These are phyloP conservation scores for Yarrowia bubula DNA, from an alignment of 805 yeast species.

Conservation along the genomic window DNA sequence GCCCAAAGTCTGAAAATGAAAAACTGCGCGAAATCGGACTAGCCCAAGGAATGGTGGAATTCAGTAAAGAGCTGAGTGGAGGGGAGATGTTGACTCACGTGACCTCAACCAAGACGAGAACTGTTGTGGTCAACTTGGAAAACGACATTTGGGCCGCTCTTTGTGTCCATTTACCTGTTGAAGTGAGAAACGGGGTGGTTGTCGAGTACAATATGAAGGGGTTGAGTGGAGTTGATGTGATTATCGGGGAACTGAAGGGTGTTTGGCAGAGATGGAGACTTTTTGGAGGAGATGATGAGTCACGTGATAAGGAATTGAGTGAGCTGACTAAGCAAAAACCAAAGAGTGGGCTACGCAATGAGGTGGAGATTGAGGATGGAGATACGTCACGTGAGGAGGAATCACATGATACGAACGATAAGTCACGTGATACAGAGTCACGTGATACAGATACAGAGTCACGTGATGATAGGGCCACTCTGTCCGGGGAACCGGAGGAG, in stretches of 20 bases:
- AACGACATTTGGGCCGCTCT: slow-evolving; percentile 40
- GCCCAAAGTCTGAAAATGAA: slow-evolving; percentile 35
- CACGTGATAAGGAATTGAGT: not conserved
- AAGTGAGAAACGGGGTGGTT: slow-evolving; percentile 14
- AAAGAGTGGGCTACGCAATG: not conserved
- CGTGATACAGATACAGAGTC: slow-evolving; percentile 29
- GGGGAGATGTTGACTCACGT: slow-evolving; percentile 33
- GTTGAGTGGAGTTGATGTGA: slow-evolving; percentile 40
- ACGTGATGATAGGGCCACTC: slow-evolving; percentile 19
- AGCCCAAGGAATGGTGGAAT: slow-evolving; percentile 43
- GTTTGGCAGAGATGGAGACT: slow-evolving; percentile 42
- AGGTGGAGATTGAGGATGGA: not conserved
- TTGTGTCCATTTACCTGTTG: slow-evolving; percentile 35
- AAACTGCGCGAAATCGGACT: slow-evolving; percentile 45
- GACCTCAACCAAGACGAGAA: slow-evolving; percentile 41
- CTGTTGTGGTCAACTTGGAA: slow-evolving; percentile 37
- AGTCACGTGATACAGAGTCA: not conserved
- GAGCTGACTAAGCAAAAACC: not conserved
- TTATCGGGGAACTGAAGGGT: slow-evolving; percentile 35
- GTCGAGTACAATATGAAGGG: slow-evolving; percentile 35
- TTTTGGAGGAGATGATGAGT: slow-evolving; percentile 30
- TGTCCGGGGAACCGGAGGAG: not conserved
- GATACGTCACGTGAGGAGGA: not conserved
- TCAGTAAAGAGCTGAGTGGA: slow-evolving; percentile 33
- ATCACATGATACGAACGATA: not conserved